phyloP scores from a whole-genome alignment of 2,329 filamentous ascomycete species.

The Alternaria panax region DNA sequence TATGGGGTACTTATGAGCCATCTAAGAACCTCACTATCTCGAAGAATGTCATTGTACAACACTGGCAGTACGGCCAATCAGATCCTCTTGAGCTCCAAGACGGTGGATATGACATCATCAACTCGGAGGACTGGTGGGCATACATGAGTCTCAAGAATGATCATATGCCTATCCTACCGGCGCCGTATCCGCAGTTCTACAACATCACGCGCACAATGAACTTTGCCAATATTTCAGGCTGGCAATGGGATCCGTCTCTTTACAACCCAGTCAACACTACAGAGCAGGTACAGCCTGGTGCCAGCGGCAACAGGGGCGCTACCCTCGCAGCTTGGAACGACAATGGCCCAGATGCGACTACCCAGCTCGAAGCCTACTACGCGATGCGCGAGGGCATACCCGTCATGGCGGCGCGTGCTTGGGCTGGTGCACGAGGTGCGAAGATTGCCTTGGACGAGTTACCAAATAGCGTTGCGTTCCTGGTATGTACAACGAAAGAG shows the following conservation, averaged over 20 bases:
- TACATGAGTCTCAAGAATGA: conserved; percentile 65
- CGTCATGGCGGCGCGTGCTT: conserved; percentile 53
- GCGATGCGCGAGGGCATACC: conserved; percentile 57
- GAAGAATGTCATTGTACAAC: conserved; percentile 54
- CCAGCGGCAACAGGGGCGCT: conserved; percentile 44
- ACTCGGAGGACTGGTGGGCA: conserved; percentile 61
- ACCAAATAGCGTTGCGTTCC: conserved; percentile 47
- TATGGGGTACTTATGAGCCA: conserved; percentile 56
- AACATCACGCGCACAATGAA: conserved; percentile 55
- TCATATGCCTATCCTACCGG: conserved; percentile 56
- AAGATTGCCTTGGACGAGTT: conserved; percentile 39
- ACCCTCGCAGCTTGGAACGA: conserved; percentile 59
- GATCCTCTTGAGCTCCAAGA: conserved; percentile 53
- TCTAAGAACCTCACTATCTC: conserved; percentile 50
- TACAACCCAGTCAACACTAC: conserved; percentile 55
- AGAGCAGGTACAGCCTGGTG: conserved; percentile 46
- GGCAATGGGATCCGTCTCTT: conserved; percentile 58
- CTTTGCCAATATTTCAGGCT: conserved; percentile 53
- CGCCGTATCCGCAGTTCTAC: conserved; percentile 58
- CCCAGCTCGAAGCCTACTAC: conserved; percentile 59
- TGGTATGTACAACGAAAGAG: conserved; percentile 21
- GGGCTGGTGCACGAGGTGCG: conserved; percentile 52
- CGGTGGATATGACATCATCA: conserved; percentile 53
- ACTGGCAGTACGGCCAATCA: conserved; percentile 60
- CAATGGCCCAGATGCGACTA: conserved; percentile 58